Conservation (phyloP, 148 eudicot species). For the Cornus suecica region DNA sequence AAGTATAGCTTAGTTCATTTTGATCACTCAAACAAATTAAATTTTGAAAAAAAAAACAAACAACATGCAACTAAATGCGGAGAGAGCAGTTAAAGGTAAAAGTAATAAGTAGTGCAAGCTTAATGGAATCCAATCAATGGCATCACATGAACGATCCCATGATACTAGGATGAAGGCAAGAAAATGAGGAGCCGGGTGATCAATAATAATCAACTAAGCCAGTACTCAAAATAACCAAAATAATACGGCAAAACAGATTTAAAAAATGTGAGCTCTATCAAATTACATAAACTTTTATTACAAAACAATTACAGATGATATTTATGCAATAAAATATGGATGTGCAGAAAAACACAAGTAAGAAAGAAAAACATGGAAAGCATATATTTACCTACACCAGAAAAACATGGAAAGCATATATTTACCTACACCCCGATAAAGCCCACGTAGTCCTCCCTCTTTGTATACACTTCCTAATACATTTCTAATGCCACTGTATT, state of each 20-base stretch:
- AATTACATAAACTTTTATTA: background rate
- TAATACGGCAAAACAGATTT: background rate
- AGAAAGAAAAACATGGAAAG: background rate
- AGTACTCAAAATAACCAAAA: background rate
- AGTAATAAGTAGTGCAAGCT: background rate
- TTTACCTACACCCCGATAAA: constrained; percentile 95
- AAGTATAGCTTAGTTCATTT: constrained; percentile 2
- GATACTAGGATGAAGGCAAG: background rate
- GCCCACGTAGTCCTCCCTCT: constrained; percentile 77
- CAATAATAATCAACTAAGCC: too few species aligned
- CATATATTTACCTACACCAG: constrained; percentile 12
- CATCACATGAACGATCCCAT: background rate
- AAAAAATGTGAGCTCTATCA: background rate
- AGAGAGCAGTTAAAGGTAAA: background rate
- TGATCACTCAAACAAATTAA: background rate
- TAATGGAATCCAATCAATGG: background rate
- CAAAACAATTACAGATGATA: background rate
- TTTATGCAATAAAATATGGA: background rate
- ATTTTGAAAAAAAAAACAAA: background rate
- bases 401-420: background rate
- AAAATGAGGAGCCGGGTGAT: too few species aligned
- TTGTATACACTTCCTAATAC: constrained; percentile 73
- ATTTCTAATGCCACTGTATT: constrained; percentile 71
- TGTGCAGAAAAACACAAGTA: background rate
- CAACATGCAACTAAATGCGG: background rate